Conservation (phyloP, 805 yeast genomes). For the Zygosaccharomyces gambellarensis region DNA sequence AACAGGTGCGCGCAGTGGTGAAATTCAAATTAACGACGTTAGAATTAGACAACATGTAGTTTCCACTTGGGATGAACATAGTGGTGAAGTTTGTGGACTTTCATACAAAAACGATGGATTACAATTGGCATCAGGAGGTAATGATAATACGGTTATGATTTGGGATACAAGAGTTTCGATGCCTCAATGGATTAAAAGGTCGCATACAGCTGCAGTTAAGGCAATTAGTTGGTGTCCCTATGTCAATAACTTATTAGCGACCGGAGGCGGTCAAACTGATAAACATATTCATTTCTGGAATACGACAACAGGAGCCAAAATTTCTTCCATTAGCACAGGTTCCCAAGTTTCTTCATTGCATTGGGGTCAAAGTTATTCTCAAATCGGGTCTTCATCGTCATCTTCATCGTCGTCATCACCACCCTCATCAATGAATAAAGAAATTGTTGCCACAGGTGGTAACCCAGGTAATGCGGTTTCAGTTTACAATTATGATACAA, state of each 20-base stretch:
- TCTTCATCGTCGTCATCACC: too few relatives aligned
- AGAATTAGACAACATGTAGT: slow-evolving; percentile 75
- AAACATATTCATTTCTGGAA: slow-evolving; percentile 92
- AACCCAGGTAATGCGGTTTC: slow-evolving; percentile 81
- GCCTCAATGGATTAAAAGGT: slow-evolving; percentile 71
- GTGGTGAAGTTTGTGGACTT: slow-evolving; percentile 90
- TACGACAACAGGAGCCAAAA: slow-evolving; percentile 80
- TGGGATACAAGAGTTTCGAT: slow-evolving; percentile 78
- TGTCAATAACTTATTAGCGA: slow-evolving; percentile 75
- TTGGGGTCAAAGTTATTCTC: slow-evolving; percentile 63
- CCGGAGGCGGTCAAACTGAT: slow-evolving; percentile 95
- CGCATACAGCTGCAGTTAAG: slow-evolving; percentile 91
- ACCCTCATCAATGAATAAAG: slow-evolving; percentile 36
- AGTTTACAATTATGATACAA: slow-evolving; percentile 78
- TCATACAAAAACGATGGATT: slow-evolving; percentile 80
- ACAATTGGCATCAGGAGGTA: slow-evolving; percentile 88
- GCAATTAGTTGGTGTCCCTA: slow-evolving; percentile 95
- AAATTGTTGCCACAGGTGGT: slow-evolving; percentile 91
- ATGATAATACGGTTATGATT: slow-evolving; percentile 85
- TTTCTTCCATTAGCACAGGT: slow-evolving; percentile 83
- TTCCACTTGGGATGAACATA: slow-evolving; percentile 55
- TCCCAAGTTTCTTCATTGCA: slow-evolving; percentile 90
- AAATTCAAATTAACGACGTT: slow-evolving; percentile 84
- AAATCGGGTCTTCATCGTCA: slow-evolving; percentile 4
- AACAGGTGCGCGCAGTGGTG: slow-evolving; percentile 84